phyloP scores from a whole-genome alignment of 2,329 filamentous ascomycete species.

The Chalaropsis ovoidea region DNA sequence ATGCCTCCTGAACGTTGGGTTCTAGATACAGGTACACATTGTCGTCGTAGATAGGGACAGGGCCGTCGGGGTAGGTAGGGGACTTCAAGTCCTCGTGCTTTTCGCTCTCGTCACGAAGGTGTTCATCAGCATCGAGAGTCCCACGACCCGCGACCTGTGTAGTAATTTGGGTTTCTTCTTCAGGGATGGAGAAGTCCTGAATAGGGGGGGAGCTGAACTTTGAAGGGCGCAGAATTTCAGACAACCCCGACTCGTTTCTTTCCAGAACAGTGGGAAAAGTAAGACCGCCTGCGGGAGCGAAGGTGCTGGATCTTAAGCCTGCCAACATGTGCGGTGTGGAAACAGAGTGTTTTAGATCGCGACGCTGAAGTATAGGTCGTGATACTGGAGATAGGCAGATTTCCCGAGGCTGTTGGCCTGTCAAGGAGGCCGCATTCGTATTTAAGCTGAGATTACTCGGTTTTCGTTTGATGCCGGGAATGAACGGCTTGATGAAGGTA shows the following conservation, averaged over 20 bases:
- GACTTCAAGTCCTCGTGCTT: conserved; percentile 71
- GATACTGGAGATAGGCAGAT: conserved; percentile 47
- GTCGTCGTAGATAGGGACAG: conserved; percentile 70
- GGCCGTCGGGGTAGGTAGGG: conserved; percentile 71
- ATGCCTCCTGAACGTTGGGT: conserved; percentile 65
- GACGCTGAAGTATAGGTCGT: conserved; percentile 50
- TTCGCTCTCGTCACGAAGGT: conserved; percentile 51
- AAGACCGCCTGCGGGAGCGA: conserved; percentile 54
- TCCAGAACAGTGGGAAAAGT: conserved; percentile 51
- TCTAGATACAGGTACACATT: conserved; percentile 71
- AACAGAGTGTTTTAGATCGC: conserved; percentile 55
- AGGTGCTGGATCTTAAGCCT: conserved; percentile 48
- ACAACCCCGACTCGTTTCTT: conserved; percentile 51
- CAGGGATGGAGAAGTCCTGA: conserved; percentile 31
- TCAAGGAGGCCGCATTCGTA: conserved; percentile 53
- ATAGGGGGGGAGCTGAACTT: conserved; percentile 33
- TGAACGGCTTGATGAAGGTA: conserved; percentile 69
- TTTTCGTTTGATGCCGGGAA: conserved; percentile 60
- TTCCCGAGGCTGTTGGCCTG: conserved; percentile 41
- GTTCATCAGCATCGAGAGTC: conserved; percentile 40
- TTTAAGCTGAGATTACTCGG: conserved; percentile 70
- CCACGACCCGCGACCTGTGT: conserved; percentile 52
- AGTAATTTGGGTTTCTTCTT: conserved; percentile 48
- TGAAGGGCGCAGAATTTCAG: conserved; percentile 46
- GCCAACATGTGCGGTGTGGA: conserved; percentile 58